Percentiles rank a stretch among this genome's conserved stretches.
Conservation (phyloP, 768 basidiomycete genomes). For the Mycena rebaudengoi region DNA sequence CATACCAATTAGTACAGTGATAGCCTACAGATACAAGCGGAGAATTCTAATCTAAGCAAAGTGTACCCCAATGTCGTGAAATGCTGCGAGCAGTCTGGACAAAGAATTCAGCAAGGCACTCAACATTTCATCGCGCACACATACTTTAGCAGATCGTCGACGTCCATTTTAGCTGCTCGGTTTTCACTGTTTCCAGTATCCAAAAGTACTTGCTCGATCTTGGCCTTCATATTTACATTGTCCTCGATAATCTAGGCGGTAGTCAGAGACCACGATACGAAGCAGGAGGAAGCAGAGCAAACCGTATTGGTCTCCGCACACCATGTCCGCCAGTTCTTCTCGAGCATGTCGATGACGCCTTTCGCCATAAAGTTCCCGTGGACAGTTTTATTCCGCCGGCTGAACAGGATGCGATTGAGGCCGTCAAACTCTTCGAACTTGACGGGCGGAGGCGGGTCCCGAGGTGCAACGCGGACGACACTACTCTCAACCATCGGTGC, state of each 20-base stretch:
- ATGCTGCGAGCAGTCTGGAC: constrained; percentile 72
- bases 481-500: constrained; percentile 94
- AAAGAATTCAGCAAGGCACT: constrained; percentile 5
- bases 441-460: constrained; percentile 95
- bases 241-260: constrained; percentile 70
- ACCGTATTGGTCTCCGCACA: constrained; percentile 81
- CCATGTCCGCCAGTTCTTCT: constrained; percentile 94
- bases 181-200: constrained; percentile 79
- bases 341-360: constrained; percentile 94
- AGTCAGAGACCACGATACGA: background rate
- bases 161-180: constrained; percentile 91
- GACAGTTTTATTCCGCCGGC: constrained; percentile 88
- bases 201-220: constrained; percentile 76
- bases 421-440: constrained; percentile 99
- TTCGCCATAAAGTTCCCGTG: constrained; percentile 93
- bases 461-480: constrained; percentile 90
- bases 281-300: constrained; percentile 5
- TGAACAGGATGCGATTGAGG: constrained; percentile 89
- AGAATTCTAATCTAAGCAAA: too few relatives aligned
- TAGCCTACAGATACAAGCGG: too few relatives aligned
- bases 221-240: constrained; percentile 70
- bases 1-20: too few relatives aligned
- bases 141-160: constrained; percentile 90
- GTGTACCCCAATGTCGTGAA: constrained; percentile 79
- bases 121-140: constrained; percentile 39